phyloP scores from a whole-genome alignment of 305 asterid genomes.

The Plantago lanceolata region DNA sequence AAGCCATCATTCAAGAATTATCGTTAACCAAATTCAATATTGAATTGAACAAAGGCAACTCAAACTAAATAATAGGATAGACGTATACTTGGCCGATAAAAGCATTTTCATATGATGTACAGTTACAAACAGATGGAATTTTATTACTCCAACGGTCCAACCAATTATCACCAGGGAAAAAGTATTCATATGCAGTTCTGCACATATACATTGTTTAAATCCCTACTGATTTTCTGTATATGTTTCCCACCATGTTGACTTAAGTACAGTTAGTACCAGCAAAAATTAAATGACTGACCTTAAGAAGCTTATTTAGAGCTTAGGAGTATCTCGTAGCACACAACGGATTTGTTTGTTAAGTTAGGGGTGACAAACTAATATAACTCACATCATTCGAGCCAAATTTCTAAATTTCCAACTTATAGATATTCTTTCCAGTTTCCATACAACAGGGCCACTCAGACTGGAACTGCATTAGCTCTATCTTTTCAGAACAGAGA shows the following conservation, averaged over 20 bases:
- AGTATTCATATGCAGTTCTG: no score
- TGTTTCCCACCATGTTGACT: no score
- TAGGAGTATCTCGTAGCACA: no score
- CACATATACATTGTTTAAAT: no score
- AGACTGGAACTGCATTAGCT: background rate
- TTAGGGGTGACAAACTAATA: no score
- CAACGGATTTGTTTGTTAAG: no score
- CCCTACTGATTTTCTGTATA: no score
- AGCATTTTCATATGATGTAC: no score
- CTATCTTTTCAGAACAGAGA: background rate
- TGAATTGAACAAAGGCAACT: background rate
- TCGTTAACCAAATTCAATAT: background rate
- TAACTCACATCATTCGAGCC: background rate
- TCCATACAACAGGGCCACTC: background rate
- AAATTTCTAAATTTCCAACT: background rate
- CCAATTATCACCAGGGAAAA: no score
- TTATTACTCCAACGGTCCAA: no score
- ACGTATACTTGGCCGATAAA: background rate
- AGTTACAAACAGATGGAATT: background rate
- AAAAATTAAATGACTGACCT: no score
- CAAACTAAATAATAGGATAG: background rate
- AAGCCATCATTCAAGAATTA: background rate
- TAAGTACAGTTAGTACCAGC: no score
- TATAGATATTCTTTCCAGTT: background rate
- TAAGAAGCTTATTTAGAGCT: background rate